A percentile compares a stretch with the other conserved stretches of the same genome.
phyloP scores from a whole-genome alignment of 2,329 filamentous ascomycete genomes.

The Thielaviopsis ethacetica region DNA sequence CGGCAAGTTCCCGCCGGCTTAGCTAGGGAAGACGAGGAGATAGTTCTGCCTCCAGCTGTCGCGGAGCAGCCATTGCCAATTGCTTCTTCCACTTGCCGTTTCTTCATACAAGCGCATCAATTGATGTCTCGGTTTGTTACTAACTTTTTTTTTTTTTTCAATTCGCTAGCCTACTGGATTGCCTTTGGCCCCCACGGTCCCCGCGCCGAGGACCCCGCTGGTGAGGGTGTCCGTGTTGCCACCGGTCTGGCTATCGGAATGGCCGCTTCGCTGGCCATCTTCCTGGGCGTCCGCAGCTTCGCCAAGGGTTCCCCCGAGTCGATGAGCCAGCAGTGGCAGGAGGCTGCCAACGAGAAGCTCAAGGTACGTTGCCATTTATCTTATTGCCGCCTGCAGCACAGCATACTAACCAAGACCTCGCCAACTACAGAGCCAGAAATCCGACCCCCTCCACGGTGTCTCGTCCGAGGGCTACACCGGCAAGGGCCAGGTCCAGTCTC shows the following conservation, averaged over 20 bases:
- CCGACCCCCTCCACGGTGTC: slow-evolving; percentile 77
- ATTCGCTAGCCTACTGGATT: slow-evolving; percentile 79
- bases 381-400: background rate
- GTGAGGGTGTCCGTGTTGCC: slow-evolving; percentile 66
- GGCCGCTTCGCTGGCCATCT: slow-evolving; percentile 50
- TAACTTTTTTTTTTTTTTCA: background rate
- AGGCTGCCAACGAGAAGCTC: slow-evolving; percentile 85
- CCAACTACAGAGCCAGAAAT: slow-evolving; percentile 51
- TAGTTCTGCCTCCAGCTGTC: background rate
- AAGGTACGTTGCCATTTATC: slow-evolving; percentile 45
- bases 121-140: background rate
- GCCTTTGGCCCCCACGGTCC: slow-evolving; percentile 95
- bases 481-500: slow-evolving; percentile 61
- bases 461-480: slow-evolving; percentile 63
- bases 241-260: slow-evolving; percentile 56
- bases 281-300: slow-evolving; percentile 53
- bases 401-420: slow-evolving; percentile 12
- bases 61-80: background rate
- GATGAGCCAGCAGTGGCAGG: slow-evolving; percentile 96
- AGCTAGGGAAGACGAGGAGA: background rate
- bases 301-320: slow-evolving; percentile 61
- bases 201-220: slow-evolving; percentile 65
- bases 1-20: background rate
- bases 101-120: background rate
- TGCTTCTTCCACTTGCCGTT: background rate